A percentile compares a stretch with the other conserved stretches of the same genome.
Evolutionary conservation across 78 protist genomes (phyloP).

Genomic region (Emiliania huxleyi): DNA sequence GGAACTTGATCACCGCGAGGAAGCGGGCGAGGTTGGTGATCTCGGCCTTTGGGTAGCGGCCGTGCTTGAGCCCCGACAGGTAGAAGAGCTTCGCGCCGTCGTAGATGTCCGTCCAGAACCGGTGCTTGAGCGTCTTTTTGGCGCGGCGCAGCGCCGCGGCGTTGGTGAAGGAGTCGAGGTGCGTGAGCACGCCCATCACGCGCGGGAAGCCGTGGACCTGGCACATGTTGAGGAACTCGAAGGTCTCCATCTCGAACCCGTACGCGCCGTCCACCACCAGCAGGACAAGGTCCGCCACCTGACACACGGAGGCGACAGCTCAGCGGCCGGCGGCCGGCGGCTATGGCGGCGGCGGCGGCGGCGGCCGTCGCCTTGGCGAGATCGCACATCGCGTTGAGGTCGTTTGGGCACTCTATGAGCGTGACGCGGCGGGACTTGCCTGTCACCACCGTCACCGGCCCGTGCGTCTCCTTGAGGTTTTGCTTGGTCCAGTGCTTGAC

Average conservation of each 20-base stretch:
- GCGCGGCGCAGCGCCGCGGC: conserved; percentile 72
- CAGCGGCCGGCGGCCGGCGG: background rate
- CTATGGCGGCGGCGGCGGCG: background rate
- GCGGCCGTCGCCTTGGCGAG: too few species aligned
- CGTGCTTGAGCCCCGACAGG: conserved; percentile 83
- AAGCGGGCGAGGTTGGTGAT: conserved; percentile 93
- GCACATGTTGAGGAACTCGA: conserved; percentile 96
- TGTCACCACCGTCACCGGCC: conserved; percentile 40
- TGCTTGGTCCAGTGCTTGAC: conserved; percentile 90
- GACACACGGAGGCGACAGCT: background rate
- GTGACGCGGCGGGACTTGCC: conserved; percentile 92
- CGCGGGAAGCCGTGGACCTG: conserved; percentile 97
- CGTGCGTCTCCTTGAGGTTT: conserved; percentile 69
- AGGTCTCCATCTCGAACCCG: conserved; percentile 86
- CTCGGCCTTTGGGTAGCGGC: conserved; percentile 64
- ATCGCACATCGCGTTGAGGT: conserved; percentile 96
- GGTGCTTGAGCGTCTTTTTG: conserved; percentile 68
- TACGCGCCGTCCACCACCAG: conserved; percentile 92
- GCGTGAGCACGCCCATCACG: conserved; percentile 97
- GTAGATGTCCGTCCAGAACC: conserved; percentile 96
- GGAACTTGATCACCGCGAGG: conserved; percentile 85
- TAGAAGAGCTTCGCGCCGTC: conserved; percentile 97
- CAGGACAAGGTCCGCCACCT: conserved; percentile 91
- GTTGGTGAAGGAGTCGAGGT: conserved; percentile 83
- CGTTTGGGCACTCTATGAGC: conserved; percentile 93